Conservation (phyloP, 306 rosid species). For the Cucurbita pepo region DNA sequence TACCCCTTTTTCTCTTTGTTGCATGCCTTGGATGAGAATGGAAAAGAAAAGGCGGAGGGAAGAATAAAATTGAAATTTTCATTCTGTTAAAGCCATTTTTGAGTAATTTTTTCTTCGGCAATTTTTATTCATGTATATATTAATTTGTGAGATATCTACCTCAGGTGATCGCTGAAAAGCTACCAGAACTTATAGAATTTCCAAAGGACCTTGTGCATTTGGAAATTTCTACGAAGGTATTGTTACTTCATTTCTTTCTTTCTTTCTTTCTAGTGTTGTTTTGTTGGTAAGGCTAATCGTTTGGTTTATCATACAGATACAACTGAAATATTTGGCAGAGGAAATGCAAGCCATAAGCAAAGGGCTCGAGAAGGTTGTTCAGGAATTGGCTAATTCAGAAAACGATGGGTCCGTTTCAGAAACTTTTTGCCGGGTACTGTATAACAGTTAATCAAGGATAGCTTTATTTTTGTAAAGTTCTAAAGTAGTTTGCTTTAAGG, state of each 20-base stretch:
- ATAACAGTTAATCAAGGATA: not conserved
- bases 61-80: not conserved
- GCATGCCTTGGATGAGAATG: not conserved
- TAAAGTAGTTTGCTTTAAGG: not conserved
- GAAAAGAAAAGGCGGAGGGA: not conserved
- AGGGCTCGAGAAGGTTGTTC: constrained; percentile 88
- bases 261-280: constrained; percentile 4
- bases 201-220: constrained; percentile 51
- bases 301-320: constrained; percentile 43
- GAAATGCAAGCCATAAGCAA: constrained; percentile 96
- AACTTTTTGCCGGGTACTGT: constrained; percentile 58
- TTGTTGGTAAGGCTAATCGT: constrained; percentile 4
- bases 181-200: constrained; percentile 85
- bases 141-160: constrained; percentile 11
- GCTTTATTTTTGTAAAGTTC: not conserved
- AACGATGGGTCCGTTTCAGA: constrained; percentile 73
- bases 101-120: not conserved
- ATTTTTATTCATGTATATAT: not conserved
- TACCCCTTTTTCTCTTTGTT: not conserved
- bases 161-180: constrained; percentile 82
- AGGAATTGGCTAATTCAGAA: constrained; percentile 77
- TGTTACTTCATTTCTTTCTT: constrained; percentile 4
- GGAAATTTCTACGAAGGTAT: constrained; percentile 78
- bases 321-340: constrained; percentile 90
- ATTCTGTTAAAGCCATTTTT: not conserved